Evolutionary conservation across 345 rosid species (phyloP).

Genomic region (Rhizophora apiculata): DNA sequence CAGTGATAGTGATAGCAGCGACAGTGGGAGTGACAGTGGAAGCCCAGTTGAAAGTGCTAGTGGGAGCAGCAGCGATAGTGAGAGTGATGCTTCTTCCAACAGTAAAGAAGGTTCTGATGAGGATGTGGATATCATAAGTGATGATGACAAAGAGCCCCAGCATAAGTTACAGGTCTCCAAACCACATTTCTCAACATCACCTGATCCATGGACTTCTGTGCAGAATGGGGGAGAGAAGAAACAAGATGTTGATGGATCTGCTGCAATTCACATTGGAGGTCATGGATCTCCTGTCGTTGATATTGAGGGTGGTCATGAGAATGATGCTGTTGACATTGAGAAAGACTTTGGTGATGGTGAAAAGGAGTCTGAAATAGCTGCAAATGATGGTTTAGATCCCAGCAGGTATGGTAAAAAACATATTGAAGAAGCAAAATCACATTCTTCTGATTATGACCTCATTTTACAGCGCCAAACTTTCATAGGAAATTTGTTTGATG

Average conservation of each 20-base stretch:
- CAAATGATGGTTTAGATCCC: constrained; percentile 19
- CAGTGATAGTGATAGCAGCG: constrained; percentile 60
- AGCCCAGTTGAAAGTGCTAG: constrained; percentile 57
- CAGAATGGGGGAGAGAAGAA: constrained; percentile 41
- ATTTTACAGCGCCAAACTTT: constrained; percentile 52
- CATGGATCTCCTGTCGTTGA: constrained; percentile 51
- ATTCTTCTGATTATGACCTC: constrained; percentile 40
- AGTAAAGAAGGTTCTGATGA: constrained; percentile 88
- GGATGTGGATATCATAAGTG: constrained; percentile 90
- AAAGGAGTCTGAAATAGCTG: constrained; percentile 47
- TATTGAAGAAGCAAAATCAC: constrained; percentile 31
- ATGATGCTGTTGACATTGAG: constrained; percentile 46
- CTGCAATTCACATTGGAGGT: constrained; percentile 24
- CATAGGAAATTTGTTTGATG: constrained; percentile 83
- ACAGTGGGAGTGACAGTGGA: constrained; percentile 61
- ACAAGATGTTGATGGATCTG: constrained; percentile 38
- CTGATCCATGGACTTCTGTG: constrained; percentile 28
- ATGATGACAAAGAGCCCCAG: constrained; percentile 64
- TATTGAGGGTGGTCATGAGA: constrained; percentile 40
- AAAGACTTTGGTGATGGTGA: constrained; percentile 53
- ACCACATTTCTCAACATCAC: constrained; percentile 29
- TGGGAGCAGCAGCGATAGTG: constrained; percentile 92
- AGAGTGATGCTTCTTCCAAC: constrained; percentile 80
- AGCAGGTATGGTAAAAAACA: constrained; percentile 22
- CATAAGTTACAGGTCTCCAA: constrained; percentile 43